Conservation (phyloP, 2,329 filamentous ascomycete genomes). For the Colletotrichum tamarilloi region DNA sequence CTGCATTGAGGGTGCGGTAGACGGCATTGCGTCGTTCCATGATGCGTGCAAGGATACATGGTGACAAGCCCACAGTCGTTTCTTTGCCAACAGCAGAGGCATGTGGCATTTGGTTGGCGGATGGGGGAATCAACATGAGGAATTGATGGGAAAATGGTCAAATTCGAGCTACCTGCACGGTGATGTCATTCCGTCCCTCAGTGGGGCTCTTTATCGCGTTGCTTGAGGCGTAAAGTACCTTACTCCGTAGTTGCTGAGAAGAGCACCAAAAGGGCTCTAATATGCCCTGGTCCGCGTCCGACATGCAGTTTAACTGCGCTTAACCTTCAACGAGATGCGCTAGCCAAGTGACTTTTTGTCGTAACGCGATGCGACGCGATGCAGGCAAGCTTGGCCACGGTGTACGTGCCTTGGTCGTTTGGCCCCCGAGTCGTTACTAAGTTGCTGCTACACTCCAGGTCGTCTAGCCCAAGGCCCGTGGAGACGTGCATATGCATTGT, state of each 20-base stretch:
- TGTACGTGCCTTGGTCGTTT: not conserved
- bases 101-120: conserved; percentile 28
- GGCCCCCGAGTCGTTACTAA: not conserved
- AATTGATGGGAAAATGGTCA: not conserved
- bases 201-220: conserved; percentile 12
- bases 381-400: not conserved
- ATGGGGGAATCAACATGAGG: not conserved
- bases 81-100: not conserved
- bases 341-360: conserved; percentile 1
- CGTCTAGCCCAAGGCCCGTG: conserved; percentile 24
- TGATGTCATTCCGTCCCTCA: conserved; percentile 27
- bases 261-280: not conserved
- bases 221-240: not conserved
- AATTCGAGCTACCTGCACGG: not conserved
- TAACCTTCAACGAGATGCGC: not conserved
- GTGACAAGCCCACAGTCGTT: not conserved
- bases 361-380: conserved; percentile 5
- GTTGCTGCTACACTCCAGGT: conserved; percentile 7
- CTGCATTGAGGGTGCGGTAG: conserved; percentile 4
- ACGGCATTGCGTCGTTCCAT: conserved; percentile 6
- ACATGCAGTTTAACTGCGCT: conserved; percentile 7
- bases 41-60: conserved; percentile 12
- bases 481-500: conserved; percentile 30
- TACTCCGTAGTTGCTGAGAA: not conserved
- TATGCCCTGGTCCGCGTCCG: not conserved